Evolutionary conservation across 805 yeast species (phyloP).

Genomic region (Yamadazyma philogaea): DNA sequence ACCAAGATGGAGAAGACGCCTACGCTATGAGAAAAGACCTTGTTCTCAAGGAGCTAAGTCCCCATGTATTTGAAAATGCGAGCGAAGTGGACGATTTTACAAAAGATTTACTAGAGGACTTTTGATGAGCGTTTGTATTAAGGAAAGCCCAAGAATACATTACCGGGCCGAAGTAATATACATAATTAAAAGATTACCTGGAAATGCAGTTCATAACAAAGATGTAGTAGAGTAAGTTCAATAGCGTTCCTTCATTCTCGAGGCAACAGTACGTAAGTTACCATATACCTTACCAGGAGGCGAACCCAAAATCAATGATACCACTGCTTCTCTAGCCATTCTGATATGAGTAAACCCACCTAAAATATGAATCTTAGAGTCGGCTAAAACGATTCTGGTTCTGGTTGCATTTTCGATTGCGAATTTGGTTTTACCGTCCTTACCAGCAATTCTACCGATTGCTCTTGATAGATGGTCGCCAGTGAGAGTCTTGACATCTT

Average conservation of each 20-base stretch:
- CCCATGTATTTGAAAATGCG: constrained; percentile 52
- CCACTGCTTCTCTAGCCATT: constrained; percentile 98
- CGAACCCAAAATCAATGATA: constrained; percentile 89
- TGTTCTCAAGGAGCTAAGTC: constrained; percentile 56
- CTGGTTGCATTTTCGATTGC: constrained; percentile 98
- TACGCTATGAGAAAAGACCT: constrained; percentile 84
- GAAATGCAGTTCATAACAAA: constrained; percentile 1
- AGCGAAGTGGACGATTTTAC: constrained; percentile 53
- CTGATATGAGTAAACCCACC: constrained; percentile 97
- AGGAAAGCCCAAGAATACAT: neutral
- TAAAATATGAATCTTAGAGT: constrained; percentile 89
- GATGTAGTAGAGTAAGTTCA: constrained; percentile 24
- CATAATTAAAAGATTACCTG: constrained; percentile 1
- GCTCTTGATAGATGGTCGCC: constrained; percentile 99
- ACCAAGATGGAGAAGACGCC: constrained; percentile 97
- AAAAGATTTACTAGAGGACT: constrained; percentile 29
- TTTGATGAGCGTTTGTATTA: constrained; percentile 9
- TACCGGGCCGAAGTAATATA: constrained; percentile 2
- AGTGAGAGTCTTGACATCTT: constrained; percentile 90
- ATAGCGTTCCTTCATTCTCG: constrained; percentile 95
- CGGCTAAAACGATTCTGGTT: constrained; percentile 96
- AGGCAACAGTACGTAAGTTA: constrained; percentile 92
- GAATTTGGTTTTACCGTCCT: constrained; percentile 97
- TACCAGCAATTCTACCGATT: constrained; percentile 99
- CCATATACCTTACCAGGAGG: constrained; percentile 99